Conservation (phyloP, 257 asterid genomes). For the Oldenlandia corymbosa region DNA sequence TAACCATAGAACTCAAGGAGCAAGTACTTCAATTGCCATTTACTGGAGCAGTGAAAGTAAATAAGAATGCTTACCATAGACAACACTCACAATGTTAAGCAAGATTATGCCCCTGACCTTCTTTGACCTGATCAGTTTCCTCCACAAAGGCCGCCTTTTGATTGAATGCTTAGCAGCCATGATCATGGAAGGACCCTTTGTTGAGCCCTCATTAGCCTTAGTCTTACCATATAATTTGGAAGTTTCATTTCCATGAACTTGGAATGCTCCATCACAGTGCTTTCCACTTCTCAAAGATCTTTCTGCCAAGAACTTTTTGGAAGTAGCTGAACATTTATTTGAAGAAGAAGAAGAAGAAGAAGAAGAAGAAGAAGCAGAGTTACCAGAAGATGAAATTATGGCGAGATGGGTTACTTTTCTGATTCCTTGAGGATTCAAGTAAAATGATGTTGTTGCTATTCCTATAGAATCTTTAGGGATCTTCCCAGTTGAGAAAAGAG, state of each 20-base stretch:
- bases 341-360: constrained; percentile 12
- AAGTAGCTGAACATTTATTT: constrained; percentile 10
- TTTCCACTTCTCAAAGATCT: constrained; percentile 21
- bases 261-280: constrained; percentile 4
- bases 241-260: constrained; percentile 13
- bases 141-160: constrained; percentile 27
- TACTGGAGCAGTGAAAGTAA: too few relatives aligned
- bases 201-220: neutral
- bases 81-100: constrained; percentile 46
- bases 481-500: constrained; percentile 25
- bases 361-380: constrained; percentile 9
- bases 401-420: constrained; percentile 31
- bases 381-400: constrained; percentile 24
- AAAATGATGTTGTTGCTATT: constrained; percentile 23
- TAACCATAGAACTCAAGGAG: neutral
- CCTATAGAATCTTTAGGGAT: constrained; percentile 22
- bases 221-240: constrained; percentile 7
- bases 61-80: constrained; percentile 28
- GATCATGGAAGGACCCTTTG: constrained; percentile 12
- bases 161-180: constrained; percentile 18
- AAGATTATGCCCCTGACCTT: constrained; percentile 49
- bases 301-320: constrained; percentile 10
- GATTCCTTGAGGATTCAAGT: constrained; percentile 23
- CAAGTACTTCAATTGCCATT: too few relatives aligned
- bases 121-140: constrained; percentile 34